Evolutionary conservation across 1,284 basidiomycete species (phyloP), one percentile per base, ranked within the genome.

Genomic region (Ustilago sp.): DNA sequence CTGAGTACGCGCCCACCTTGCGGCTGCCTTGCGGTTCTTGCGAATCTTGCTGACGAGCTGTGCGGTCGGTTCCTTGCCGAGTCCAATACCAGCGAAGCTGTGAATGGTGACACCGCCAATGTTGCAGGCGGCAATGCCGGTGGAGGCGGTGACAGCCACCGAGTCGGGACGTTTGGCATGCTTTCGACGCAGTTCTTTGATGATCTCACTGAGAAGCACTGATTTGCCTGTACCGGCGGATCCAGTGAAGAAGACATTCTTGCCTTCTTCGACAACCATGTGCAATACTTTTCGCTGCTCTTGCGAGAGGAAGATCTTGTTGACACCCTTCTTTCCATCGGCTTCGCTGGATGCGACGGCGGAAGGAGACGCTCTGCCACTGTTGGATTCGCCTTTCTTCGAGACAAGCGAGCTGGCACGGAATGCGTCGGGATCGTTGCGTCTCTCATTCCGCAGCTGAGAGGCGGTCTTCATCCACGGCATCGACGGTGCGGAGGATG

Each of bases 191-290:
- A 94, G 87, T 11, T 88, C 86, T 47, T 87, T 88, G 83, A 98
- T 96, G 72, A 97, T 95, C 83, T 94, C 92, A 5, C 93, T 90
- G n/a, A 98, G 89, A 2, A 98, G 88, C 8, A 98, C 93, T 0
- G 95, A 97, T 87, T 98, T 98, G 59, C 95, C 95, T 8, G 95
- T 97, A 62, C 94, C 94, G 4, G 85, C 96, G 88, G 93, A 95
- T 31, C 97, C 96, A 0, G 96, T 99, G 87, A 98, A 99, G 84
- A 99, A 99, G n/a, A 98, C 85, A 80, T 91, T 96, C 61, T 91
- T 87, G 36, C 72, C 72, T 17, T 80, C 73, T 23, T 83, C 72
- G 8, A 84, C 77, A 8, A 85, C 85, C 60, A 79, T 72, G 6
- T 82, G 68, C 9, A 84, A 74, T 23, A 86, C 81, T 34, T 67